Evolutionary conservation across 1,284 basidiomycete species (phyloP).

Genomic region (Earliella scabrosa): DNA sequence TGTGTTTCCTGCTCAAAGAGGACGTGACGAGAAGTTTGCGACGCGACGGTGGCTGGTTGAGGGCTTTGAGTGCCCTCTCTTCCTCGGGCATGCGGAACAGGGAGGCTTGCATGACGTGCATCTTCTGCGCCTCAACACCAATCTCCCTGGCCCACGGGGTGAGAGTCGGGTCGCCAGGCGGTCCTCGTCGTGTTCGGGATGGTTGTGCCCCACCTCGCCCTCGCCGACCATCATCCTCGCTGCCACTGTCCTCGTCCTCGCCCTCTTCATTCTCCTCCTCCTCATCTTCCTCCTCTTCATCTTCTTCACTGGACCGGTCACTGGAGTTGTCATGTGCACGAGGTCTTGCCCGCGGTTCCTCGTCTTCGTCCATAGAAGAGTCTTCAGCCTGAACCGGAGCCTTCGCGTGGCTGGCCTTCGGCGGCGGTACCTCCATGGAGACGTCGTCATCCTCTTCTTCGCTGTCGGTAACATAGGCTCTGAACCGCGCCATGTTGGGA

Average conservation of each 20-base stretch:
- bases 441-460: conserved; percentile 30
- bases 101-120: conserved; percentile 92
- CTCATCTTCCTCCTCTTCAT: conserved; percentile 13
- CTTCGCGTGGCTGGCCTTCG: conserved; percentile 7
- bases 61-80: conserved; percentile 57
- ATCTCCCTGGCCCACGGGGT: conserved; percentile 72
- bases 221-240: conserved; percentile 12
- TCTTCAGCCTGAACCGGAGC: conserved; percentile 10
- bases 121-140: conserved; percentile 79
- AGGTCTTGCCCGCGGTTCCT: conserved; percentile 9
- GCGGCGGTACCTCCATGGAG: conserved; percentile 17
- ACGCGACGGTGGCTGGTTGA: conserved; percentile 45
- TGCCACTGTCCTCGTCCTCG: conserved; percentile 21
- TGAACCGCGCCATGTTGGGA: conserved; percentile 28
- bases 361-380: conserved; percentile 23
- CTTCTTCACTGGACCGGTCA: conserved; percentile 11
- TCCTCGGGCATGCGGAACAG: conserved; percentile 81
- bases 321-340: conserved; percentile 7
- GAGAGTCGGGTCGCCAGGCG: conserved; percentile 29
- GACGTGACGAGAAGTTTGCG: conserved; percentile 42
- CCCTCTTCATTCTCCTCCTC: conserved; percentile 40
- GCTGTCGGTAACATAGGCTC: conserved; percentile 31
- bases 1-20: conserved; percentile 64
- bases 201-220: conserved; percentile 9
- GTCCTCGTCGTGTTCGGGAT: conserved; percentile 35